These are phyloP conservation scores for Colletotrichum nymphaeae DNA, from an alignment of 2,329 filamentous ascomycete genomes.

Conservation along the genomic window DNA sequence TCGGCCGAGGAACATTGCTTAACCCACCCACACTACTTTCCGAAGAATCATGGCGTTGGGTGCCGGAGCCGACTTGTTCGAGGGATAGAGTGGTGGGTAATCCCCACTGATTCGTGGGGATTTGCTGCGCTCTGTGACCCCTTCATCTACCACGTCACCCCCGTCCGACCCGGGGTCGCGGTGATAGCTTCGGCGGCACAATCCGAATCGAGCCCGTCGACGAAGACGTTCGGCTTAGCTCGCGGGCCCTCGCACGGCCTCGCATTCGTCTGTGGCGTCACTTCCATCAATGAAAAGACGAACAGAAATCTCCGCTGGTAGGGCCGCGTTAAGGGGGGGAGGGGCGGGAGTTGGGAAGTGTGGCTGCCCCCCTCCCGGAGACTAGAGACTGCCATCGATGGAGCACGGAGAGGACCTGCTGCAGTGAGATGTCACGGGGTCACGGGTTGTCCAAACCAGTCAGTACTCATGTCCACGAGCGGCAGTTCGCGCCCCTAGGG, in stretches of 20 bases:
- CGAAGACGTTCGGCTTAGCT: background rate
- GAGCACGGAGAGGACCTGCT: background rate
- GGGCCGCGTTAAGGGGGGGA: constrained; percentile 8
- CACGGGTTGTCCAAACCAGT: constrained; percentile 1
- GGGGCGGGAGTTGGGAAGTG: background rate
- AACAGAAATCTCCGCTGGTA: constrained; percentile 19
- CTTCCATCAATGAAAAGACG: constrained; percentile 17
- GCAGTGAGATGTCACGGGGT: constrained; percentile 12
- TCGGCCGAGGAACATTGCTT: constrained; percentile 8
- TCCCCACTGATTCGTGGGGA: constrained; percentile 30
- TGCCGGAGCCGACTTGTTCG: constrained; percentile 20
- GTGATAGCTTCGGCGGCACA: constrained; percentile 20
- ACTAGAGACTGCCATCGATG: constrained; percentile 20
- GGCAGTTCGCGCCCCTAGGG: constrained; percentile 17
- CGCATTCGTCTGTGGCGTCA: background rate
- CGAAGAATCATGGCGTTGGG: background rate
- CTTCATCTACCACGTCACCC: constrained; percentile 24
- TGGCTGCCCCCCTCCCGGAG: background rate
- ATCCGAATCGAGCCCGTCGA: constrained; percentile 15
- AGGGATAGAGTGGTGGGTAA: constrained; percentile 19
- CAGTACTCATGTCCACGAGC: background rate
- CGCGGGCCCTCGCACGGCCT: background rate
- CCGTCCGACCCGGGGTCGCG: constrained; percentile 7
- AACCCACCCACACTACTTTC: constrained; percentile 5
- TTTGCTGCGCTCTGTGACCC: constrained; percentile 21